A percentile compares a stretch with the other conserved stretches of the same genome.
Evolutionary conservation across 768 basidiomycete species (phyloP).

Genomic region (Lactarius trivialis): DNA sequence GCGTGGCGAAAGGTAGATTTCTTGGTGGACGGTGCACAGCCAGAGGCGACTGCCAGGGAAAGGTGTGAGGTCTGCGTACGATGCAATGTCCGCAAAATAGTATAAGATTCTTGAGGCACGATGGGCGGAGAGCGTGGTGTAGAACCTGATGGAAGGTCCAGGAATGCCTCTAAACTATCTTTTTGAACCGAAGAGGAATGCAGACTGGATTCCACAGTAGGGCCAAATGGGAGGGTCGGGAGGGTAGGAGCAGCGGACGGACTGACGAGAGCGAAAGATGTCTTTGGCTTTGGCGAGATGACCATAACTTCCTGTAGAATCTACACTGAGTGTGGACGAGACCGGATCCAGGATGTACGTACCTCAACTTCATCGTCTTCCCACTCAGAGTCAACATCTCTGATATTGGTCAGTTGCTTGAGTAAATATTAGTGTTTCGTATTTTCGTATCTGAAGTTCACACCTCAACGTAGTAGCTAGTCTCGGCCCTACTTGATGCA

Average conservation of each 20-base stretch:
- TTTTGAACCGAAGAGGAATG: background rate
- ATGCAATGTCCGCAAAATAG: slow-evolving; percentile 20
- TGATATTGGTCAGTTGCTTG: slow-evolving; percentile 22
- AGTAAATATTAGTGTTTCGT: background rate
- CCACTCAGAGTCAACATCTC: slow-evolving; percentile 24
- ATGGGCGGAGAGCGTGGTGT: background rate
- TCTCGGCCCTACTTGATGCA: slow-evolving; percentile 14
- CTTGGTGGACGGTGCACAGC: slow-evolving; percentile 5
- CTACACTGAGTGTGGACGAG: background rate
- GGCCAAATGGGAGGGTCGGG: slow-evolving; percentile 9
- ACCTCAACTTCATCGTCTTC: slow-evolving; percentile 24
- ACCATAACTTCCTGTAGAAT: slow-evolving; percentile 22
- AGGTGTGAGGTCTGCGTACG: slow-evolving; percentile 16
- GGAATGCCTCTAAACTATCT: background rate
- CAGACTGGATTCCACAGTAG: background rate
- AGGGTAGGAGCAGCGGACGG: background rate
- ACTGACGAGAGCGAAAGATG: background rate
- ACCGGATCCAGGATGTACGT: background rate
- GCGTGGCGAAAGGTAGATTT: slow-evolving; percentile 14
- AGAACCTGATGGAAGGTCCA: background rate
- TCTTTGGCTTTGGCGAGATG: slow-evolving; percentile 20
- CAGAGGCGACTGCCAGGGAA: slow-evolving; percentile 17
- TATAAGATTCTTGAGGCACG: slow-evolving; percentile 14
- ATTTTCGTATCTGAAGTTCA: background rate
- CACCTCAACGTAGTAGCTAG: slow-evolving; percentile 24